Evolutionary conservation across 768 basidiomycete species (phyloP).

Genomic region (Mycena sanguinolenta): DNA sequence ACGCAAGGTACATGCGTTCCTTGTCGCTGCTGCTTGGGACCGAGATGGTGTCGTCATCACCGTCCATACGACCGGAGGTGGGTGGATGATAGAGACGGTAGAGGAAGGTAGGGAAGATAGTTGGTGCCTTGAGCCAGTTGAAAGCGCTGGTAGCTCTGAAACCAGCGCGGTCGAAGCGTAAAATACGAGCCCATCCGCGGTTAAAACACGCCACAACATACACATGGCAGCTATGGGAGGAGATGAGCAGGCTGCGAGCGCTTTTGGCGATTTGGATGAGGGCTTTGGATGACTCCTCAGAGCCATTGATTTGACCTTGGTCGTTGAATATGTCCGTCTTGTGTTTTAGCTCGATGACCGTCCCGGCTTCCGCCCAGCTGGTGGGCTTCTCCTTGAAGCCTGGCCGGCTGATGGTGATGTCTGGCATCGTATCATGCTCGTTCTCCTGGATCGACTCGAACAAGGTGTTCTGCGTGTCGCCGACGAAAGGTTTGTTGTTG

Average conservation of each 20-base stretch:
- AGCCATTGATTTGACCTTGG: not conserved
- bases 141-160: conserved; percentile 22
- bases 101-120: conserved; percentile 23
- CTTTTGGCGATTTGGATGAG: conserved; percentile 17
- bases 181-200: not conserved
- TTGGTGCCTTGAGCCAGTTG: not conserved
- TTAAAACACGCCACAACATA: conserved; percentile 21
- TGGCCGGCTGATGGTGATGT: conserved; percentile 13
- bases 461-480: not conserved
- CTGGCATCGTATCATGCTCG: conserved; percentile 11
- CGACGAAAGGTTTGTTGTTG: not conserved
- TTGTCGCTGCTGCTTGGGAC: conserved; percentile 11
- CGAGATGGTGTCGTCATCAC: conserved; percentile 25
- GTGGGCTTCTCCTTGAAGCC: not conserved
- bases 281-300: not conserved
- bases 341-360: conserved; percentile 11
- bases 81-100: conserved; percentile 26
- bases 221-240: conserved; percentile 9
- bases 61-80: not conserved
- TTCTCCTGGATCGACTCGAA: conserved; percentile 9
- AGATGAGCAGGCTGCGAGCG: conserved; percentile 27
- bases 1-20: not conserved
- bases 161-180: conserved; percentile 28
- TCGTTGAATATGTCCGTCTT: conserved; percentile 10
- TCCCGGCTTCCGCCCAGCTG: conserved; percentile 7